phyloP scores from a whole-genome alignment of 1,284 basidiomycete species.

The Moesziomyces sp. region DNA sequence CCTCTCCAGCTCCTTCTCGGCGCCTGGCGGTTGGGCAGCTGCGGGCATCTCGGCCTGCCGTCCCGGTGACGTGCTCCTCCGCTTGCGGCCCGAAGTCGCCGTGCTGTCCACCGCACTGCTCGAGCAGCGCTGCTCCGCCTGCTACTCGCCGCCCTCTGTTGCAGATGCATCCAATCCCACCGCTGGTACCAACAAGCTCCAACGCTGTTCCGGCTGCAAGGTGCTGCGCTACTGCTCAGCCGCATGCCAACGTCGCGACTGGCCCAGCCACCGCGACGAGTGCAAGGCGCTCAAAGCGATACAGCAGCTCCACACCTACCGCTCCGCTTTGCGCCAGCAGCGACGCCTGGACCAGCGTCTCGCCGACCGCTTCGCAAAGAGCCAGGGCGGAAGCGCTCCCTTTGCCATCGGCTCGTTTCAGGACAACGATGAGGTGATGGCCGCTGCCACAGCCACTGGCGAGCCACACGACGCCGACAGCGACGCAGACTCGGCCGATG shows the following conservation, averaged over 20 bases:
- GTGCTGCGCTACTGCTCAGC: conserved; percentile 40
- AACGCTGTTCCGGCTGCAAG: conserved; percentile 50
- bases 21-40: conserved; percentile 38
- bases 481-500: conserved; percentile 13
- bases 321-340: conserved; percentile 22
- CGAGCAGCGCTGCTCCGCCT: conserved; percentile 37
- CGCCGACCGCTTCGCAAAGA: conserved; percentile 16
- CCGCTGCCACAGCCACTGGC: conserved; percentile 16
- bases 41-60: conserved; percentile 39
- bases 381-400: conserved; percentile 11
- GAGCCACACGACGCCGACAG: conserved; percentile 9
- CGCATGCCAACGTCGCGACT: conserved; percentile 43
- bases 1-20: conserved; percentile 36
- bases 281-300: conserved; percentile 48
- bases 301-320: conserved; percentile 34
- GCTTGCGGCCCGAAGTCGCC: conserved; percentile 30
- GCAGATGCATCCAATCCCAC: conserved; percentile 1
- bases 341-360: conserved; percentile 24
- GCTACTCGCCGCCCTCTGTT: conserved; percentile 17
- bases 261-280: conserved; percentile 44
- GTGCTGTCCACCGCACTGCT: conserved; percentile 38
- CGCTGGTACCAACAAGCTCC: conserved; percentile 17
- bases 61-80: conserved; percentile 37
- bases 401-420: conserved; percentile 37
- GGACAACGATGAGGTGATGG: conserved; percentile 38